Base-by-base conservation (phyloP, 1,139 yeast species). In the Yamadazyma dendronema region DNA sequence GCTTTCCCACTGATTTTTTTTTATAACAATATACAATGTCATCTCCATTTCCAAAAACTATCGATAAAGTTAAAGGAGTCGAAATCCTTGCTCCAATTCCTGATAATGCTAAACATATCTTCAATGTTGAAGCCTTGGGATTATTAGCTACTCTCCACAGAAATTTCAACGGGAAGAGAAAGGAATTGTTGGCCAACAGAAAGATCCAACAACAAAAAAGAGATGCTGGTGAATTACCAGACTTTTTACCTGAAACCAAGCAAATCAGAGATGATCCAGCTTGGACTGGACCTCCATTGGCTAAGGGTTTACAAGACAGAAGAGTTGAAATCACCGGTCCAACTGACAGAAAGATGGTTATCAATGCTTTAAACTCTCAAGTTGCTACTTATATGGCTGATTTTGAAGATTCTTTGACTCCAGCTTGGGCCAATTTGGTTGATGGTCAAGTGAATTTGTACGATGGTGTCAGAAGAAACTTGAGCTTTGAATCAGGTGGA, bases 341-440 rank as follows among this genome's bases (percentile, higher is more conserved):
- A 23, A 74, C 86, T 38, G 90, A 84, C 61, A 79, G 96, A 50
- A 89, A 89, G 62, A 89, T 89, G 97, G 84, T 89, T 49, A 84
- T 89, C 60, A 89, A 89, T 58, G 97, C 97, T 14, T 77, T 89
- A 57, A 89, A 89, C 67, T 81, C 96, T 4, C 78, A 79, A 41
- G 96, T 89, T 32, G 88, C 85, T 57, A 87, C 96, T 34, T 89
- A 89, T 63, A 89, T 89, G 97, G 83, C 94, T 32, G 97, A 89
- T 67, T 86, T 89, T 53, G 97, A 89, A 65, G 97, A 89, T 67
- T 87, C 96, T 23, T 81, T 89, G 53, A 83, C 97, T 24, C 98
- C 98, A 50, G 90, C 97, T 25, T 92, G 97, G 97, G 67, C 67
- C 50, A 89, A 88, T 65, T 76, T 87, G 72, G 79, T 86, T 44